Evolutionary conservation across 164 flowering plant species (phyloP), one percentile per base, ranked within the genome.

Genomic region (Amborella trichopoda): DNA sequence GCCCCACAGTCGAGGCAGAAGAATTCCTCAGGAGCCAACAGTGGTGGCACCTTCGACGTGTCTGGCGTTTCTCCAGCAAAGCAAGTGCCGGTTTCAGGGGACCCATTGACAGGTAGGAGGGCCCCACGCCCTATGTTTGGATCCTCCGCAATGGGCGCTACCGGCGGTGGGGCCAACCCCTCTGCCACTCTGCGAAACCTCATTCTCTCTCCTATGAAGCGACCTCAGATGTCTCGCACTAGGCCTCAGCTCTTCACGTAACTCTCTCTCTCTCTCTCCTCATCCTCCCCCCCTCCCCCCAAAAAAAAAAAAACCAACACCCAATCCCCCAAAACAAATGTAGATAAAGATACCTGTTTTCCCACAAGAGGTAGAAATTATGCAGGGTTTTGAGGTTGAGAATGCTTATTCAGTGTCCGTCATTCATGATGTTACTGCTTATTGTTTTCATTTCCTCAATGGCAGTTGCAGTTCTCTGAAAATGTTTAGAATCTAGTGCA

Each of bases 161-260:
- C n/a, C n/a, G n/a, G n/a, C n/a, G 85, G 77, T 45, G 56, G 49
- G 36, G 46, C 65, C 41, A 88, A 90, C 54, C 89, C 97, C 23
- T 79, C 95, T 37, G 66, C 65, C 74, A 72, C 94, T 21, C 42
- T 90, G 16, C 69, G 97, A 54, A 90, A 90, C 65, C 78, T 90
- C 43, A 81, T 86, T 41, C 66, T 86, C 39, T 86, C 97, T 50
- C 97, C 97, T 16, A 76, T 90, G 53, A 86, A 81, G 60, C 68
- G 97, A 23, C 94, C 97, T 56, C 86, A 86, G 66, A 80, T 83
- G 52, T 81, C 97, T 41, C 82, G 97, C 23, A 61, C 30, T 52
- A 78, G 94, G 9, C 65, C 76, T 48, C 80, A 77, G 30, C 28
- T 79, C 66, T 89, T 89, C 70, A 77, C 78, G 86, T 85, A 79